Evolutionary conservation across 805 yeast species (phyloP).

Genomic region (Lipomyces sp.): DNA sequence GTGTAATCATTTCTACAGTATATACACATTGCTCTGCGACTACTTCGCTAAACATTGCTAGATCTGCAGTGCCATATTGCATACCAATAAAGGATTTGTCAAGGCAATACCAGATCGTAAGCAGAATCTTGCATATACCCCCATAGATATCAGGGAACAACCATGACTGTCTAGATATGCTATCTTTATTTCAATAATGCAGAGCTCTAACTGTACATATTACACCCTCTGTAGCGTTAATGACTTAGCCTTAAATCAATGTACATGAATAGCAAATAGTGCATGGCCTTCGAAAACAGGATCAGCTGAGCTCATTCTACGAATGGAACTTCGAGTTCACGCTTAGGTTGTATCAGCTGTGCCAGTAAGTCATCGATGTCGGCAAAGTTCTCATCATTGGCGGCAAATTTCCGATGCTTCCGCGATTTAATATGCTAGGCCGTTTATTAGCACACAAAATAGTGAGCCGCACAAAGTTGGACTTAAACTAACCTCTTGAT

Average conservation of each 20-base stretch:
- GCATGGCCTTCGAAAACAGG: neutral
- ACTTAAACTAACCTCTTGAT: slow-evolving; percentile 54
- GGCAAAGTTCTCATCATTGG: slow-evolving; percentile 67
- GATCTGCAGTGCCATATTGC: too few relatives aligned
- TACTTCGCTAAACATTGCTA: too few relatives aligned
- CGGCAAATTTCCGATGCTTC: slow-evolving; percentile 80
- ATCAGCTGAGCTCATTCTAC: neutral
- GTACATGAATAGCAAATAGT: neutral
- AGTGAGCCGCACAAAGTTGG: neutral
- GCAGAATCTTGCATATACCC: too few relatives aligned
- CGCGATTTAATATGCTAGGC: slow-evolving; percentile 62
- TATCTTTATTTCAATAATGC: slow-evolving; percentile 1
- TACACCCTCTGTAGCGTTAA: neutral
- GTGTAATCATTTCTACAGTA: too few relatives aligned
- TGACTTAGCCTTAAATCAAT: neutral
- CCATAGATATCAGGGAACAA: neutral
- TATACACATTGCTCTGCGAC: too few relatives aligned
- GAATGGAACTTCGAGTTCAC: neutral
- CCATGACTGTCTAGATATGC: neutral
- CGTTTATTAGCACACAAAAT: neutral
- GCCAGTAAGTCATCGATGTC: slow-evolving; percentile 75
- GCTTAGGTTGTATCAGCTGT: slow-evolving; percentile 13
- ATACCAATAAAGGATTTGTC: too few relatives aligned
- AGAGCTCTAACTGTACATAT: slow-evolving; percentile 1
- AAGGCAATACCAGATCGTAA: too few relatives aligned